Evolutionary conservation across 805 yeast species (phyloP), one percentile per base, ranked within the genome.

Genomic region (Lipomyces mesembrius): DNA sequence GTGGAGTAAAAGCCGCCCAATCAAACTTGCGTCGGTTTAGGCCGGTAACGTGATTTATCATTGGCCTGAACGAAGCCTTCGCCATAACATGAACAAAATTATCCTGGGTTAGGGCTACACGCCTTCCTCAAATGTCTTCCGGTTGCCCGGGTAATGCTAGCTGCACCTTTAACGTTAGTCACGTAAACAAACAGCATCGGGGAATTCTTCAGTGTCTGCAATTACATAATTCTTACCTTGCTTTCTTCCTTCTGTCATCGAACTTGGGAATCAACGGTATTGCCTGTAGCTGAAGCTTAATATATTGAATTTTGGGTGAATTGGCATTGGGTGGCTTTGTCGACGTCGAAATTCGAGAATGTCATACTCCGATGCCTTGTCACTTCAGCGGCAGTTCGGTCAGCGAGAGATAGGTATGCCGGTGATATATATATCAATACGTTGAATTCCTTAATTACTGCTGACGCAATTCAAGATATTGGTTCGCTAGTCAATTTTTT

Each of bases 351-450:
- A 43, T 5, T 43, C 14, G 20, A 20, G 2, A 20, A 64, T 64
- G 67, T 64, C 67, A 4, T 43, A 61, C n/a, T 14, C 22, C 0
- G 64, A 64, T 27, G 67, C 67, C 4, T 2, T 9, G 25, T 22
- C 22, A 5, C 55, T 64, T 4, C 67, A 62, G 32, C 25, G 34
- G 46, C 66, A 27, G 14, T 25, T 64, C 37, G 67, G 27, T 14
- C 61, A 59, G 35, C 59, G 64, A 3, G 66, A 62, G 8, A 29
- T 14, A 9, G 64, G 67, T 64, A 39, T 25, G 61, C 27, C 17
- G 8, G n/a, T 11, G n/a, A n/a, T 20, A 17, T 14, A 17, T 14
- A 5, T 17, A 39, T 29, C 34, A 7, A 17, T 27, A 29, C 8
- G 9, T 22, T 25, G 34, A 55, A 58, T 61, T n/a, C 11, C 43